Conservation (phyloP, 2,329 filamentous ascomycete genomes). For the Trichoderma sp. region DNA sequence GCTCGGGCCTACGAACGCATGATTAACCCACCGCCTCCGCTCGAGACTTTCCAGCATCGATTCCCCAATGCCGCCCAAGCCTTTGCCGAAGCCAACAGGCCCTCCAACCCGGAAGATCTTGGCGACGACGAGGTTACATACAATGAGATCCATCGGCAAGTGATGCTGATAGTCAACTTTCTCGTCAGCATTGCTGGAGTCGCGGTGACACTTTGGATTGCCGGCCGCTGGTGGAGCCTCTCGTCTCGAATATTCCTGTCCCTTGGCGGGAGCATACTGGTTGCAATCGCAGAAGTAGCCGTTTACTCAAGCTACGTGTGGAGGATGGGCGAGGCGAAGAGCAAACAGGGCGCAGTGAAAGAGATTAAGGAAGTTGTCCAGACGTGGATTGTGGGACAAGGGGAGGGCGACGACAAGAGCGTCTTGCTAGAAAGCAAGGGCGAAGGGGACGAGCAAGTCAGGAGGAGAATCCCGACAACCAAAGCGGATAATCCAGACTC, state of each 20-base stretch:
- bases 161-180: slow-evolving; percentile 86
- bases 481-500: background rate
- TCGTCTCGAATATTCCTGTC: slow-evolving; percentile 68
- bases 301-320: slow-evolving; percentile 75
- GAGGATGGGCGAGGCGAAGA: slow-evolving; percentile 66
- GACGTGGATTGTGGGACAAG: slow-evolving; percentile 64
- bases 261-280: slow-evolving; percentile 65
- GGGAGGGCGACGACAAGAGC: slow-evolving; percentile 25
- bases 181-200: slow-evolving; percentile 81
- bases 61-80: slow-evolving; percentile 56
- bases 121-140: slow-evolving; percentile 66
- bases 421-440: slow-evolving; percentile 29
- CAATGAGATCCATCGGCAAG: slow-evolving; percentile 73
- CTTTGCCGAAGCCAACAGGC: slow-evolving; percentile 55
- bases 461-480: slow-evolving; percentile 27
- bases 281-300: slow-evolving; percentile 73
- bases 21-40: slow-evolving; percentile 57
- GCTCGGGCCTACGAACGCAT: slow-evolving; percentile 78
- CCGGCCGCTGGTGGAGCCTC: slow-evolving; percentile 71
- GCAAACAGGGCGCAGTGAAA: slow-evolving; percentile 55
- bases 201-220: slow-evolving; percentile 74
- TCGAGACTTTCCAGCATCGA: slow-evolving; percentile 59
- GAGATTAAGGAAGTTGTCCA: slow-evolving; percentile 69
- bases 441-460: slow-evolving; percentile 25
- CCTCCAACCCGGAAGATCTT: slow-evolving; percentile 44